Evolutionary conservation across 75 land plant species (phyloP).

Genomic region (Cunninghamia lanceolata): DNA sequence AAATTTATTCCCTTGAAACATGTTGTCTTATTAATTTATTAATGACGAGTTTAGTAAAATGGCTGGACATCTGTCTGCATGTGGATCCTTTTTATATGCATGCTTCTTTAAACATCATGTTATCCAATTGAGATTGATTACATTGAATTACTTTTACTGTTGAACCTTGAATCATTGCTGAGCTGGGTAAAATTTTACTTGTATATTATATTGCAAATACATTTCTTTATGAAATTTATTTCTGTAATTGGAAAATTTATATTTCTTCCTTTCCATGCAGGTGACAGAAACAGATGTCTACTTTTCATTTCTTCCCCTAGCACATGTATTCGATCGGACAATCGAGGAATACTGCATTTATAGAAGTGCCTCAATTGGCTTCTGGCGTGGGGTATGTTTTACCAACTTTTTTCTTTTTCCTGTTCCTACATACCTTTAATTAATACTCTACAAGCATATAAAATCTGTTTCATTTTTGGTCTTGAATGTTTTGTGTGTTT

Average conservation of each 20-base stretch:
- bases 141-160: neutral
- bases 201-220: neutral
- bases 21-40: too few species aligned
- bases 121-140: neutral
- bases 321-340: constrained; percentile 91
- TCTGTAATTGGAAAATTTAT: neutral
- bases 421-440: neutral
- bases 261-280: constrained; percentile 17
- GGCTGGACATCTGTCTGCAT: neutral
- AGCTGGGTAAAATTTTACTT: neutral
- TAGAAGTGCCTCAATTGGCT: constrained; percentile 84
- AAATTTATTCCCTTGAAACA: too few species aligned
- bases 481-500: constrained; percentile 7
- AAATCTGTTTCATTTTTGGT: neutral
- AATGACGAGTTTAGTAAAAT: too few species aligned
- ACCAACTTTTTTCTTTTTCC: neutral
- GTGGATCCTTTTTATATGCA: neutral
- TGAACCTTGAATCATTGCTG: neutral
- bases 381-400: constrained; percentile 84
- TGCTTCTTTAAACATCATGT: neutral
- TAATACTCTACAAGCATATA: neutral
- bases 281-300: constrained; percentile 61
- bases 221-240: neutral
- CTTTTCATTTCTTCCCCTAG: constrained; percentile 93
- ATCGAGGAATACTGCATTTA: constrained; percentile 78